These are phyloP conservation scores for Fusarium armeniacum DNA, from an alignment of 2,329 filamentous ascomycete genomes.

Conservation along the genomic window DNA sequence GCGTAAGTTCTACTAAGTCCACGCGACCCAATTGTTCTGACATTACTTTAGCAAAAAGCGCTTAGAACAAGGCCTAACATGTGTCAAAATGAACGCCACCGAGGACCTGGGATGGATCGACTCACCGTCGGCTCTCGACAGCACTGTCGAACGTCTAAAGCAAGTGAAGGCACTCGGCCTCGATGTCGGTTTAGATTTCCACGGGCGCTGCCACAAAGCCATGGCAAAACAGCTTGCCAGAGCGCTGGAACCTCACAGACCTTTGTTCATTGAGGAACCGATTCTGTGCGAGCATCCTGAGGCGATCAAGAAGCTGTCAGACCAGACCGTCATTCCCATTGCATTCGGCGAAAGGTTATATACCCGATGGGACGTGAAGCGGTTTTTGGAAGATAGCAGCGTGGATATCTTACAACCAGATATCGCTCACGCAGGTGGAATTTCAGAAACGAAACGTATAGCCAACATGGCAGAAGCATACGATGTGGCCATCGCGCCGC, in stretches of 20 bases:
- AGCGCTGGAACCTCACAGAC: slow-evolving; percentile 74
- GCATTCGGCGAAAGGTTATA: slow-evolving; percentile 80
- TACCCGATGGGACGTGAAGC: slow-evolving; percentile 79
- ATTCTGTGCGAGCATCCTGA: slow-evolving; percentile 77
- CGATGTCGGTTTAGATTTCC: slow-evolving; percentile 82
- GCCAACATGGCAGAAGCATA: slow-evolving; percentile 80
- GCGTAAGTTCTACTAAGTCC: slow-evolving; percentile 60
- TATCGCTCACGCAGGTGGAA: slow-evolving; percentile 78
- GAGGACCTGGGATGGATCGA: slow-evolving; percentile 83
- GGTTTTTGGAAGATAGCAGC: slow-evolving; percentile 75
- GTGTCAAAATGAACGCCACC: slow-evolving; percentile 85
- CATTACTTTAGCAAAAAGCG: slow-evolving; percentile 46
- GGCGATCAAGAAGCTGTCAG: slow-evolving; percentile 64
- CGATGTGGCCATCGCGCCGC: slow-evolving; percentile 79
- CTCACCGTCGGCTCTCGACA: slow-evolving; percentile 73
- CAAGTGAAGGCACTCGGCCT: slow-evolving; percentile 77
- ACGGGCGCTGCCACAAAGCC: slow-evolving; percentile 81
- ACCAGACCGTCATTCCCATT: slow-evolving; percentile 68
- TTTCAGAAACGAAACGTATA: slow-evolving; percentile 78
- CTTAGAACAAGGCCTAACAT: slow-evolving; percentile 65
- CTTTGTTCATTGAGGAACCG: slow-evolving; percentile 83
- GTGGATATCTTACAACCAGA: slow-evolving; percentile 82
- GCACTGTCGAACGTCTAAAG: slow-evolving; percentile 75
- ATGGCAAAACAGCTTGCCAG: slow-evolving; percentile 84
- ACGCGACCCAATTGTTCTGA: slow-evolving; percentile 60